Evolutionary conservation across 495 filamentous ascomycete species (phyloP), one percentile per base, ranked within the genome.

Genomic region (Podospora pseudoanserina): DNA sequence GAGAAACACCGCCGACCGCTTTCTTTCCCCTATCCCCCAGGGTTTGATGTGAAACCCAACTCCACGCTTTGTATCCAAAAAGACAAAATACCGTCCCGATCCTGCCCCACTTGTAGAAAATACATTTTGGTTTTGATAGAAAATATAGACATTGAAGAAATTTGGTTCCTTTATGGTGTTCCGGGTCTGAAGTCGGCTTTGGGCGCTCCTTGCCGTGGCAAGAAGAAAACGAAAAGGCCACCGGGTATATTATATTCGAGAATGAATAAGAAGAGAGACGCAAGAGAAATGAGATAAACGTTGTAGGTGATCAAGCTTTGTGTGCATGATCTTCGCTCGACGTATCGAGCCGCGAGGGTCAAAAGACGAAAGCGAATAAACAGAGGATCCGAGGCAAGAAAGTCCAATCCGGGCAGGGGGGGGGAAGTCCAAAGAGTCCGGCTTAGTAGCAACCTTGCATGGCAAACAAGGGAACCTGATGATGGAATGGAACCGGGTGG

Each of bases 361-460:
- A 20, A 11, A 11, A 58, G 55, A 26, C 19, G 55, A 58, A 9
- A 20, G 23, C 23, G 23, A 58, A 20, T 20, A 18, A 56, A 23
- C 23, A 23, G 16, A 55, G 44, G 63, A 49, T 54, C 13, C 63
- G 20, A 61, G 58, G 23, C 57, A 20, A 68, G 53, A 57, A 18
- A 30, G 49, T 20, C 27, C 27, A 63, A 19, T 34, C 18, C 23
- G 34, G 60, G 20, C 60, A 11, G 30, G 1, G 39, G 5, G 44
- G 39, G 63, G 5, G 0, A 16, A 65, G 39, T 23, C 39, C 39
- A 49, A 49, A 49, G 30, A 13, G 39, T 49, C 39, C 53, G 44
- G 3, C 26, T 58, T 80, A 84, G 75, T 83, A 85, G 76, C 80
- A 84, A 66, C 80, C 78, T 74, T 82, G 81, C 74, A 84, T 77